phyloP scores from a whole-genome alignment of 352 stramenopile species.

The Phytophthora palmivora region DNA sequence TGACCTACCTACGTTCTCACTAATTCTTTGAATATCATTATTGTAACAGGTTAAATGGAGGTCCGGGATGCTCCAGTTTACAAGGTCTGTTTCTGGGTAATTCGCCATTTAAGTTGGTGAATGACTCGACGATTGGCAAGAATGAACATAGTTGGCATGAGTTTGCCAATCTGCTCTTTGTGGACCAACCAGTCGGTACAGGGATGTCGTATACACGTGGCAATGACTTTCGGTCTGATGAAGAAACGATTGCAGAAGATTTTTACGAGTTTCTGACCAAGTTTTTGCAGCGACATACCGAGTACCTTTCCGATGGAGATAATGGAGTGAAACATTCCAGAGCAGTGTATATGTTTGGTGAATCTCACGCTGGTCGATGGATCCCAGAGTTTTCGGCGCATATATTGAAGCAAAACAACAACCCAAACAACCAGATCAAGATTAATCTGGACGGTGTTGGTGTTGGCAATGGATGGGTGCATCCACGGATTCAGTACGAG shows the following conservation, averaged over 20 bases:
- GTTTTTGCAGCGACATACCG: conserved; percentile 91
- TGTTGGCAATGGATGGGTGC: conserved; percentile 98
- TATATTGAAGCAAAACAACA: conserved; percentile 91
- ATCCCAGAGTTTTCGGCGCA: conserved; percentile 96
- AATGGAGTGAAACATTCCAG: conserved; percentile 58
- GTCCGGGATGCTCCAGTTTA: conserved; percentile 84
- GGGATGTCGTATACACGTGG: conserved; percentile 74
- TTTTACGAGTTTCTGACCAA: conserved; percentile 95
- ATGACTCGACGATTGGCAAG: conserved; percentile 55
- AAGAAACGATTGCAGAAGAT: conserved; percentile 64
- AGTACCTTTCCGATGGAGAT: conserved; percentile 62
- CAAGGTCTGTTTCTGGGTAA: conserved; percentile 81
- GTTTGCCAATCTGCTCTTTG: conserved; percentile 81
- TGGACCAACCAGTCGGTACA: conserved; percentile 84
- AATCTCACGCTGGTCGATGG: conserved; percentile 97
- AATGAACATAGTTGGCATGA: conserved; percentile 84
- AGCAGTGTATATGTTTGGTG: conserved; percentile 95
- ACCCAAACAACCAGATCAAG: conserved; percentile 27
- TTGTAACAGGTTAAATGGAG: conserved; percentile 74
- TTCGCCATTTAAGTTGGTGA: conserved; percentile 70
- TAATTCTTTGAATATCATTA: conserved; percentile 9
- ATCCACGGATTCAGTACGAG: conserved; percentile 96
- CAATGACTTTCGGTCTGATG: conserved; percentile 60
- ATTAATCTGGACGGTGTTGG: conserved; percentile 90
- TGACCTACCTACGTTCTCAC: not conserved